phyloP scores from a whole-genome alignment of 2,329 filamentous ascomycete species.

The Falciphora oryzae region DNA sequence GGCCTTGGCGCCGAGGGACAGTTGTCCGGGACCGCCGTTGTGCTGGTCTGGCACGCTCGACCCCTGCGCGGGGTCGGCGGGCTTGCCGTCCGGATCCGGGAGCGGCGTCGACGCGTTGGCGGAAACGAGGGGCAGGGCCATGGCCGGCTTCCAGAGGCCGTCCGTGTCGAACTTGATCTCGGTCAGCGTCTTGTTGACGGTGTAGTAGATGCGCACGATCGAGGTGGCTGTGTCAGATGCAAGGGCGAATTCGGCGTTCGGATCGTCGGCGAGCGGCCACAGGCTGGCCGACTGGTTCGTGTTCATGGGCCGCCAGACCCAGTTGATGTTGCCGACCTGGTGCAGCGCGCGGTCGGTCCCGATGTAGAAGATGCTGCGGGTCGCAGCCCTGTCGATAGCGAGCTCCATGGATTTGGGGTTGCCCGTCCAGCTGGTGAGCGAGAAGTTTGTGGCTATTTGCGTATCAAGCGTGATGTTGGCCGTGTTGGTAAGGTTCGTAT shows the following conservation, averaged over 20 bases:
- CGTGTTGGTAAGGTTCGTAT: constrained; percentile 19
- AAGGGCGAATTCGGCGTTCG: constrained; percentile 24
- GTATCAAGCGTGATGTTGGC: constrained; percentile 13
- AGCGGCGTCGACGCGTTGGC: constrained; percentile 14
- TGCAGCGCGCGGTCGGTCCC: constrained; percentile 30
- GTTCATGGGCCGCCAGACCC: constrained; percentile 22
- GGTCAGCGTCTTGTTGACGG: constrained; percentile 24
- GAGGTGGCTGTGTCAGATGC: constrained; percentile 21
- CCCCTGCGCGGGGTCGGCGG: neutral
- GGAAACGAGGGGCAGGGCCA: constrained; percentile 21
- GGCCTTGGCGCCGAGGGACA: constrained; percentile 29
- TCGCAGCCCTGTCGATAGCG: constrained; percentile 22
- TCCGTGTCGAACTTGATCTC: constrained; percentile 25
- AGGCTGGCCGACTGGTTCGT: constrained; percentile 18
- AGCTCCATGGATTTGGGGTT: constrained; percentile 22
- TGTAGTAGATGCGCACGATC: constrained; percentile 29
- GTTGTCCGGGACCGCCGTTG: constrained; percentile 15
- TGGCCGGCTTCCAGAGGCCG: constrained; percentile 24
- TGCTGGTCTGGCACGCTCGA: constrained; percentile 2
- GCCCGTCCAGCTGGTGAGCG: constrained; percentile 26
- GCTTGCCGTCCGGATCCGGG: constrained; percentile 6
- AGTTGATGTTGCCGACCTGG: constrained; percentile 22
- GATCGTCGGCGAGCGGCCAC: constrained; percentile 27
- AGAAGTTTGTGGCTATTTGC: constrained; percentile 21
- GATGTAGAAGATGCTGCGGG: constrained; percentile 30